phyloP scores from a whole-genome alignment of 345 rosid species.

The Aurinia saxatilis region DNA sequence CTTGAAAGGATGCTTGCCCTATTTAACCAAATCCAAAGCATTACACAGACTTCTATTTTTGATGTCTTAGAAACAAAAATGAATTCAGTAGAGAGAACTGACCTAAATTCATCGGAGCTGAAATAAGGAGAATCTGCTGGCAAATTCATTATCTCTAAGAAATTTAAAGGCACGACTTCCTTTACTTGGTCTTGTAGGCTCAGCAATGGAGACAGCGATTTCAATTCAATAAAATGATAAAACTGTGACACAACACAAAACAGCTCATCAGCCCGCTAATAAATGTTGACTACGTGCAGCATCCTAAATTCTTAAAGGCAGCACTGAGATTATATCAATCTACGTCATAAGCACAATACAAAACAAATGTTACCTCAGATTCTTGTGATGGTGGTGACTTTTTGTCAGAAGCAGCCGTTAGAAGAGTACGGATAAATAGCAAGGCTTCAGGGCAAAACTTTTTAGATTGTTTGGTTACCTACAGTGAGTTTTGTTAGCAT shows the following conservation, averaged over 20 bases:
- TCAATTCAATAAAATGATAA: constrained; percentile 52
- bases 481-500: neutral
- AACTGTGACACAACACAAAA: constrained; percentile 42
- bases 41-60: neutral
- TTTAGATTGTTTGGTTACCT: constrained; percentile 64
- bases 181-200: constrained; percentile 28
- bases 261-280: constrained; percentile 5
- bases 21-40: constrained; percentile 16
- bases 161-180: constrained; percentile 60
- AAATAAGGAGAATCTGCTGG: constrained; percentile 58
- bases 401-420: constrained; percentile 50
- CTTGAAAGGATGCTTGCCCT: constrained; percentile 65
- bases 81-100: constrained; percentile 8
- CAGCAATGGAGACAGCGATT: constrained; percentile 52
- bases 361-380: constrained; percentile 48
- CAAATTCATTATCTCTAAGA: constrained; percentile 52
- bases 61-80: neutral
- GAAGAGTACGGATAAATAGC: constrained; percentile 51
- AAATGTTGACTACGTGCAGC: neutral
- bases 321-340: neutral
- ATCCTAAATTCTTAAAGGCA: neutral
- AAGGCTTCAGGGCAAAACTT: constrained; percentile 90
- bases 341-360: neutral
- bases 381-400: constrained; percentile 37
- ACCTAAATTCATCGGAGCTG: constrained; percentile 80